These are phyloP conservation scores for Candida anglica DNA, from an alignment of 805 yeast genomes.

Conservation along the genomic window DNA sequence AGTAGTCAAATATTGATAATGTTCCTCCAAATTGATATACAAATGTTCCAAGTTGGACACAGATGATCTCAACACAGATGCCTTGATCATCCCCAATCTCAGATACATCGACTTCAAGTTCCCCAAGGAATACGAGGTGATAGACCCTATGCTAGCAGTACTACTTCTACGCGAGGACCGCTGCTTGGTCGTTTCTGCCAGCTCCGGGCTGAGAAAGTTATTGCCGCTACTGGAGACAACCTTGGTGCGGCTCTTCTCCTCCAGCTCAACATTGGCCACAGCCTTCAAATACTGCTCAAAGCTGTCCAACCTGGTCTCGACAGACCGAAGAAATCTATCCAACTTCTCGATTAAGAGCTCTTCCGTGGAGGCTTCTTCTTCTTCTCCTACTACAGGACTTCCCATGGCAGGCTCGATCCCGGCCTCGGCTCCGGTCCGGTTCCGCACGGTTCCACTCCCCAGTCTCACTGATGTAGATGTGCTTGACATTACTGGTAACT, in stretches of 20 bases:
- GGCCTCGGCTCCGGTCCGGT: too few species aligned
- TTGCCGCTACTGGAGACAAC: background rate
- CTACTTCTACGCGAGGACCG: conserved; percentile 21
- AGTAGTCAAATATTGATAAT: conserved; percentile 33
- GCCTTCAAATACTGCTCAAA: conserved; percentile 38
- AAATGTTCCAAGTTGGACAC: conserved; percentile 35
- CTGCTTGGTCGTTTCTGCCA: background rate
- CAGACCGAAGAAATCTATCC: conserved; percentile 37
- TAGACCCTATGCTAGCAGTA: conserved; percentile 22
- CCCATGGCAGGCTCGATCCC: too few species aligned
- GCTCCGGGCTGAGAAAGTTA: background rate
- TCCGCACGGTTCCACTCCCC: too few species aligned
- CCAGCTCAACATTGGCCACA: conserved; percentile 8
- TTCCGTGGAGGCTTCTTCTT: conserved; percentile 20
- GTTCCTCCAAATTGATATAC: conserved; percentile 37
- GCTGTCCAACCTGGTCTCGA: conserved; percentile 36
- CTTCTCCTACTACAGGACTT: background rate
- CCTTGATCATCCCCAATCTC: conserved; percentile 30
- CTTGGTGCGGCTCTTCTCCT: conserved; percentile 7
- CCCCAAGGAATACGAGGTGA: conserved; percentile 27
- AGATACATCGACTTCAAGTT: conserved; percentile 33
- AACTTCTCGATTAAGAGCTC: conserved; percentile 37
- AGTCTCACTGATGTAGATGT: too few species aligned
- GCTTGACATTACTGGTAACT: too few species aligned
- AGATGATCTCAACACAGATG: conserved; percentile 32